Evolutionary conservation across 768 basidiomycete species (phyloP).

Genomic region (Kwoniella bestiolae): DNA sequence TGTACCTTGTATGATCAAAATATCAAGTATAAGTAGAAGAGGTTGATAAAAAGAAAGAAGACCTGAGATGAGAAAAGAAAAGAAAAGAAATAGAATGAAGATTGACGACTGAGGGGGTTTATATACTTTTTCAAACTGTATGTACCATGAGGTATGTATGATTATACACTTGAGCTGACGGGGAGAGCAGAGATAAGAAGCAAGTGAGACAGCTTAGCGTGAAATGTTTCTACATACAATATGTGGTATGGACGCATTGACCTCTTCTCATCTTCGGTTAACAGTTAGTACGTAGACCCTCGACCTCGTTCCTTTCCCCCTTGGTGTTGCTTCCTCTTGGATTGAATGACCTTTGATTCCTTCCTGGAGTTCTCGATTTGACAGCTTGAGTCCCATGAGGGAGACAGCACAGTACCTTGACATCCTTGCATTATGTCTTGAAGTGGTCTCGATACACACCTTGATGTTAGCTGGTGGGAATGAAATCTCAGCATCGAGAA

Average conservation of each 20-base stretch:
- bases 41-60: not conserved
- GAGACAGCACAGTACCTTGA: too few relatives aligned
- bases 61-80: slow-evolving; percentile 4
- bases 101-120: not conserved
- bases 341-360: too few relatives aligned
- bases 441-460: too few relatives aligned
- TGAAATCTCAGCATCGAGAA: too few relatives aligned
- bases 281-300: not conserved
- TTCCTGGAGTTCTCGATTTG: too few relatives aligned
- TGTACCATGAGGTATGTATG: not conserved
- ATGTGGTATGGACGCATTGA: not conserved
- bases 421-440: too few relatives aligned
- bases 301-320: not conserved
- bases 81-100: not conserved
- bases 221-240: too few relatives aligned
- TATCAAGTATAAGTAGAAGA: not conserved
- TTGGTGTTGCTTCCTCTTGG: not conserved
- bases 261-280: not conserved
- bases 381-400: too few relatives aligned
- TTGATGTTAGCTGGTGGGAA: too few relatives aligned
- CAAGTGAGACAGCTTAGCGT: too few relatives aligned
- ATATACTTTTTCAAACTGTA: not conserved
- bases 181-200: too few relatives aligned
- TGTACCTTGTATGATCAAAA: not conserved
- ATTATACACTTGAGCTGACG: too few relatives aligned